Evolutionary conservation across 176 grass and related monocot species (phyloP).

Genomic region (Raddia guianensis): DNA sequence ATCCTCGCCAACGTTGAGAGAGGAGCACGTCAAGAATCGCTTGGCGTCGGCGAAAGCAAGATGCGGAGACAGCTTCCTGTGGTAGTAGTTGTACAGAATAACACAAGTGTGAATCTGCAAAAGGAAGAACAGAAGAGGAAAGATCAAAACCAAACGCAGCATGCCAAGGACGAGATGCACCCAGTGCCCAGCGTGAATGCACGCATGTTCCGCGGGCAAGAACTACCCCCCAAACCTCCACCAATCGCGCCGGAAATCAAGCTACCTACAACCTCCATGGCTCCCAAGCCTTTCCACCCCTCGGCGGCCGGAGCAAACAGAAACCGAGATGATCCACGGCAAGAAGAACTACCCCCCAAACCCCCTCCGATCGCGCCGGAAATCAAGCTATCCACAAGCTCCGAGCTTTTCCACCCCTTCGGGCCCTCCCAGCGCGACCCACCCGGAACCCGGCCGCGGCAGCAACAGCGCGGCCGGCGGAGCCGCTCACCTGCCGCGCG

Average conservation of each 20-base stretch:
- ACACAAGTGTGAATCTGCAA: conserved; percentile 72
- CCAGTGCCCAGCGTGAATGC: neutral
- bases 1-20: conserved; percentile 26
- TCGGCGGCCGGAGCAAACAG: no score
- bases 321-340: no score
- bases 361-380: neutral
- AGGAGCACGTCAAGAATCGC: conserved; percentile 43
- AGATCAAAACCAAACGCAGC: neutral
- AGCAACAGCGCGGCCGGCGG: neutral
- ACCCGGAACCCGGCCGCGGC: neutral
- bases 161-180: neutral
- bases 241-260: neutral
- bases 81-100: conserved; percentile 80
- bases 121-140: neutral
- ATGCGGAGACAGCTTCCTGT: conserved; percentile 58
- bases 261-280: neutral
- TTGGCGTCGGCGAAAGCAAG: conserved; percentile 43
- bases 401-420: neutral
- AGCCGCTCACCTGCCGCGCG: conserved; percentile 52
- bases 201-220: neutral
- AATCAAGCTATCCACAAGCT: neutral
- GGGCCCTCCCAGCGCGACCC: neutral
- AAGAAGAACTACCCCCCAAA: neutral
- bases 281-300: neutral
- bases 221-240: neutral